Evolutionary conservation across 2,329 filamentous ascomycete species (phyloP).

Genomic region (Verticillium nonalfalfae): DNA sequence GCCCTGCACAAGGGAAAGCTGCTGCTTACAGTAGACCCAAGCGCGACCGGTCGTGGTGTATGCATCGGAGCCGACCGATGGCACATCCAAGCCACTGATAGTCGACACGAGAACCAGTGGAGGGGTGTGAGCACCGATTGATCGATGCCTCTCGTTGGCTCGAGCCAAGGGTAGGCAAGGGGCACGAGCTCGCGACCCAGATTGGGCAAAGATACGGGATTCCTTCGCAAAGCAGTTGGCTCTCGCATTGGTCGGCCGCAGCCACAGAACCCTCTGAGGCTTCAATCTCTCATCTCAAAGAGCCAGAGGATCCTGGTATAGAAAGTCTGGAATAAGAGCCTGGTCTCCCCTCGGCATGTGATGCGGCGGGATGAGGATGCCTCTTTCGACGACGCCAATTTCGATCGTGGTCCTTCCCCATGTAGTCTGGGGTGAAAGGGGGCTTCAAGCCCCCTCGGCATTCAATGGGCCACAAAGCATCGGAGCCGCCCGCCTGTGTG

Average conservation of each 20-base stretch:
- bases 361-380: not conserved
- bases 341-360: not conserved
- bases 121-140: not conserved
- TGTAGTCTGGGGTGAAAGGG: not conserved
- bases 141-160: not conserved
- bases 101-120: not conserved
- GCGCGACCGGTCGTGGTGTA: not conserved
- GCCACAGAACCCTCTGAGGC: not conserved
- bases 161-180: not conserved
- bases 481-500: not conserved
- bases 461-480: not conserved
- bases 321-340: too few relatives aligned
- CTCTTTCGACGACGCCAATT: not conserved
- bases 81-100: not conserved
- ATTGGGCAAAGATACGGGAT: slow-evolving; percentile 2
- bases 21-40: not conserved
- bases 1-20: not conserved
- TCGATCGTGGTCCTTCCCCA: not conserved
- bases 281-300: not conserved
- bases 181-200: not conserved
- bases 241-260: not conserved
- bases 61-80: slow-evolving; percentile 3
- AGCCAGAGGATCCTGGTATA: not conserved
- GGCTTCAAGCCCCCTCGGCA: not conserved
- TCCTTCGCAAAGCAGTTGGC: not conserved